Conservation (phyloP, 1,139 yeast species). For the Yamadazyma spencermartinsiae region DNA sequence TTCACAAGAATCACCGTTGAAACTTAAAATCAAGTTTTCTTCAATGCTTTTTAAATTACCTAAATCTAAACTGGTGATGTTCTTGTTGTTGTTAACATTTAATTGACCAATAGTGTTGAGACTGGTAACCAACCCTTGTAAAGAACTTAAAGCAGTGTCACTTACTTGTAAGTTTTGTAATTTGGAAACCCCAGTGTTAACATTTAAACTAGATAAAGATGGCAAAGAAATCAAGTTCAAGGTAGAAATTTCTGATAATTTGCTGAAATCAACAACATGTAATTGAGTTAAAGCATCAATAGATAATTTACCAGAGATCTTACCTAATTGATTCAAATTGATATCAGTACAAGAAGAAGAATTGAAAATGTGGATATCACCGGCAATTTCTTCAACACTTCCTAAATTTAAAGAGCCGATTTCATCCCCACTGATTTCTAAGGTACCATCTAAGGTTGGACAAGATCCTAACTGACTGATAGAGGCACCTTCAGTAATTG, state of each 20-base stretch:
- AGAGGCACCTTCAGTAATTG: conserved; percentile 42
- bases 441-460: conserved; percentile 42
- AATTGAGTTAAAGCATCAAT: conserved; percentile 44
- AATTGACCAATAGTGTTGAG: conserved; percentile 35
- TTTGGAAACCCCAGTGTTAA: conserved; percentile 38
- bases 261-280: conserved; percentile 38
- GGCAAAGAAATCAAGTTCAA: conserved; percentile 46
- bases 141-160: conserved; percentile 44
- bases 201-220: conserved; percentile 39
- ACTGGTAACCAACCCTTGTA: conserved; percentile 37
- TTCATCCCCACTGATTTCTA: conserved; percentile 41
- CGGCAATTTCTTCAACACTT: conserved; percentile 34
- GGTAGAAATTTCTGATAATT: conserved; percentile 30
- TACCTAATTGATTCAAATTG: conserved; percentile 30
- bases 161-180: conserved; percentile 38
- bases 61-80: conserved; percentile 39
- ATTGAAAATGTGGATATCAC: conserved; percentile 38
- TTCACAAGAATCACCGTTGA: conserved; percentile 45
- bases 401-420: conserved; percentile 37
- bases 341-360: conserved; percentile 42
- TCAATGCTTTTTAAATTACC: conserved; percentile 34
- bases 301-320: conserved; percentile 38
- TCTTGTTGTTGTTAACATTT: conserved; percentile 48
- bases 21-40: conserved; percentile 40
- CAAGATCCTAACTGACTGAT: conserved; percentile 37